These are phyloP conservation scores for Chenopodium berlandieri DNA, from an alignment of 148 eudicot species.

Conservation along the genomic window DNA sequence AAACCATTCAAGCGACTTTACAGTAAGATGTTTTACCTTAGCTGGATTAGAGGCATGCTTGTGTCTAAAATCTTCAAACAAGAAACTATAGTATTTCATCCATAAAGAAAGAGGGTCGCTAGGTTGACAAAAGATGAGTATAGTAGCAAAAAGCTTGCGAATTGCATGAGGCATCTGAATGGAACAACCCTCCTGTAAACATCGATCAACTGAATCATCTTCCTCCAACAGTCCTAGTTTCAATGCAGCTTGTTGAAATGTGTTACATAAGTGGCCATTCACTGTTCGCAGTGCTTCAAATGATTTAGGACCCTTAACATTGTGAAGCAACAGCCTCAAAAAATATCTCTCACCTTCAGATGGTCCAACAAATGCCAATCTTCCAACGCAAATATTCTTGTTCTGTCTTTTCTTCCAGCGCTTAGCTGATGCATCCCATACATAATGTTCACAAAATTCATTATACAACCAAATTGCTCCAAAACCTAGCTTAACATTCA, in stretches of 20 bases:
- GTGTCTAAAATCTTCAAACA: neutral
- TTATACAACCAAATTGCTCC: no score
- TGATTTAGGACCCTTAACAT: neutral
- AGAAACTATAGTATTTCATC: no score
- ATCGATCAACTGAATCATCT: neutral
- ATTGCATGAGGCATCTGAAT: neutral
- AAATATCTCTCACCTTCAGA: neutral
- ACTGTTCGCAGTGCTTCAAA: neutral
- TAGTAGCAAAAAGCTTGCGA: no score
- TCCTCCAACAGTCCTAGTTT: neutral
- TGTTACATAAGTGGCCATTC: neutral
- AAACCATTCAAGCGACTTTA: neutral
- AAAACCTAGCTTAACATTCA: no score
- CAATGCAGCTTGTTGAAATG: neutral
- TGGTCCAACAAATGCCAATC: neutral
- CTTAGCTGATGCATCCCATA: no score
- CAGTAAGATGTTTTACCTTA: neutral
- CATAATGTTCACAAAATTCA: no score
- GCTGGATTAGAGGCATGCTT: neutral
- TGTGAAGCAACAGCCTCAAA: neutral
- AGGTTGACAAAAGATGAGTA: no score
- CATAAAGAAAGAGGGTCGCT: no score
- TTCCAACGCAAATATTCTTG: neutral
- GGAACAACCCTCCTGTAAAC: neutral
- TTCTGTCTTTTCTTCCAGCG: no score